Base-by-base conservation (phyloP, 2,329 filamentous ascomycete genomes). In the Rutstroemia sp. region DNA sequence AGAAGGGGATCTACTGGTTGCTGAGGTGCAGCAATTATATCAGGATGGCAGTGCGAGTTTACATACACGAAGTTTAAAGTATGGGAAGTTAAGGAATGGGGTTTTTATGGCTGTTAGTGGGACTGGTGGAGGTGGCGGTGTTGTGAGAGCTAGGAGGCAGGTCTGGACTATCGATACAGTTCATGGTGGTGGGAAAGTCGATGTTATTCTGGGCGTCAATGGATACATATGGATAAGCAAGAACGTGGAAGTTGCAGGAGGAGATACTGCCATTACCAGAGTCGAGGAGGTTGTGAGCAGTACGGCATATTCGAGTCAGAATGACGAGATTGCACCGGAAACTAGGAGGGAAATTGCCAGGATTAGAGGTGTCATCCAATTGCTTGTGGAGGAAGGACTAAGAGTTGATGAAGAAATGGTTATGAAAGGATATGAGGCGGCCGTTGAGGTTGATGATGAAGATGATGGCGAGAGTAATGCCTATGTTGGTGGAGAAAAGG, bases 211-310 rank as follows among this genome's bases (percentile, higher is more conserved):
- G 1, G 94, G 94, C 2, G 94, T 99, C 41, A 99, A 99, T 67
- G 94, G 94, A 1, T 97, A 95, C 70, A 91, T 97, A 57, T 99
- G 90, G 88, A 92, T 97, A 67, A 86, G 86, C 72, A 92, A 89
- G 74, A 90, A 95, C 65, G 75, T 87, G 7, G 84, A 88, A 63
- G 80, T 79, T 38, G 78, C 79, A n/a, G 74, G 63, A 50, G 50
- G 66, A 63, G 54, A 70, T 49, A 61, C 69, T 16, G 68, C 83
- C 75, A 89, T 96, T 66, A 95, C 90, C 53, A 82, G 88, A 62
- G 80, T 96, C 70, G 94, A 97, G 71, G 94, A 99, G 73, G 84
- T 78, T 64, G 87, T 94, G 19, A 91, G 85, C 61, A 84, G 84
- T 66, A 88, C 86, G 54, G 90, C 96, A 64, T 99, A 99, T 73